These are phyloP conservation scores for Panicum virgatum DNA, from an alignment of 202 grass and related monocot genomes.

Conservation along the genomic window DNA sequence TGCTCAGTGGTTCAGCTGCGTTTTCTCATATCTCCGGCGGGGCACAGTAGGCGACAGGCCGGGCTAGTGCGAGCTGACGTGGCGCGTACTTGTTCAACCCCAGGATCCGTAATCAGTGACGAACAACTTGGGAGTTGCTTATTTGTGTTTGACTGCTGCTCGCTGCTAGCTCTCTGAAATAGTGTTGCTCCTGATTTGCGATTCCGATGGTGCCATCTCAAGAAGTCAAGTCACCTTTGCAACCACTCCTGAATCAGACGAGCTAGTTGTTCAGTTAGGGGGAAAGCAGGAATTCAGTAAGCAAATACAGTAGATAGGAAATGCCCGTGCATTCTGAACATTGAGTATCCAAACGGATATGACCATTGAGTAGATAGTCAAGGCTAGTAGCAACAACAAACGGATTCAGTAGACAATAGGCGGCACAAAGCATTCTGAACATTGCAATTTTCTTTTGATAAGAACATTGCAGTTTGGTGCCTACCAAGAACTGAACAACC, in stretches of 20 bases:
- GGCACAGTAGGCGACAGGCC: constrained; percentile 7
- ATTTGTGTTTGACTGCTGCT: constrained; percentile 30
- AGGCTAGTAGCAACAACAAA: not conserved
- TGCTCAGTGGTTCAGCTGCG: constrained; percentile 4
- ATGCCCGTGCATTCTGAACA: too few relatives aligned
- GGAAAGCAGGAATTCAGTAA: not conserved
- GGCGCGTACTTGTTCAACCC: not conserved
- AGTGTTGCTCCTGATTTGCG: not conserved
- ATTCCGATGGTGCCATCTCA: constrained; percentile 3
- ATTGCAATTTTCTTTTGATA: too few relatives aligned
- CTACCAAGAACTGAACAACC: not conserved
- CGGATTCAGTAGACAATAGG: not conserved
- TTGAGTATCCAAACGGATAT: too few relatives aligned
- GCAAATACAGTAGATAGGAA: too few relatives aligned
- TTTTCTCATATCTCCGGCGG: constrained; percentile 8
- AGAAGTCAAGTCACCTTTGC: constrained; percentile 27
- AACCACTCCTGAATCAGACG: constrained; percentile 8
- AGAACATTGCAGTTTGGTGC: not conserved
- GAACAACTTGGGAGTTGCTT: constrained; percentile 8
- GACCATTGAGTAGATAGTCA: too few relatives aligned
- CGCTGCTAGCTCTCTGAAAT: not conserved
- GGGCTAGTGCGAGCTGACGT: not conserved
- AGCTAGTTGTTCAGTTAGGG: not conserved
- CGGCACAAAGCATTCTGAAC: not conserved
- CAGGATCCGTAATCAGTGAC: constrained; percentile 11